Evolutionary conservation across 352 stramenopile species (phyloP).

Genomic region (Pythium folliculosum): DNA sequence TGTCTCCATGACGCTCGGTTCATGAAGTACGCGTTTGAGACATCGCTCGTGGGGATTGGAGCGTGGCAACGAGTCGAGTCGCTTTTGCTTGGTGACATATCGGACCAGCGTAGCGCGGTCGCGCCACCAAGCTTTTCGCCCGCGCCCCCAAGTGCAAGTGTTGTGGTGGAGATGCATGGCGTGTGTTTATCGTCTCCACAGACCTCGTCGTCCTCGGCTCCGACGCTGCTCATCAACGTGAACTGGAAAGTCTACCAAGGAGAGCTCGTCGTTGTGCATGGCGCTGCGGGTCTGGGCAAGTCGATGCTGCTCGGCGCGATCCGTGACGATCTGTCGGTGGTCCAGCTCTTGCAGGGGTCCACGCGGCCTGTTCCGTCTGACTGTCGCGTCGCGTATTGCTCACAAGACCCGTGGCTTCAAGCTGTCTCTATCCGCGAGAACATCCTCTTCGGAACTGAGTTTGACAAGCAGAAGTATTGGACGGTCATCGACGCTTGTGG

Average conservation of each 20-base stretch:
- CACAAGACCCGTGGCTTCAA: conserved; percentile 88
- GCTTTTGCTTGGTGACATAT: no score
- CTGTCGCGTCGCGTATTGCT: conserved; percentile 43
- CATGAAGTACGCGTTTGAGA: no score
- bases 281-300: conserved; percentile 5
- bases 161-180: background rate
- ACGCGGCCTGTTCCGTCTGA: background rate
- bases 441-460: conserved; percentile 85
- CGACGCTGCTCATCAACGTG: background rate
- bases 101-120: no score
- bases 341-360: no score
- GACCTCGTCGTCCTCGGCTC: background rate
- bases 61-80: no score
- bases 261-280: conserved; percentile 15
- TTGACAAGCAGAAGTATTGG: conserved; percentile 37
- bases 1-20: no score
- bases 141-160: background rate
- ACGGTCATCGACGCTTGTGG: conserved; percentile 58
- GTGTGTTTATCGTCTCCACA: background rate
- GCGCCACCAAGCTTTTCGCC: no score
- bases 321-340: no score
- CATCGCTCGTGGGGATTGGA: no score
- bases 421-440: conserved; percentile 91
- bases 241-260: background rate
- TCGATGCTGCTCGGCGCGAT: conserved; percentile 2